Evolutionary conservation across 805 yeast genomes (phyloP).

Genomic region (Candida xiaguanensis): DNA sequence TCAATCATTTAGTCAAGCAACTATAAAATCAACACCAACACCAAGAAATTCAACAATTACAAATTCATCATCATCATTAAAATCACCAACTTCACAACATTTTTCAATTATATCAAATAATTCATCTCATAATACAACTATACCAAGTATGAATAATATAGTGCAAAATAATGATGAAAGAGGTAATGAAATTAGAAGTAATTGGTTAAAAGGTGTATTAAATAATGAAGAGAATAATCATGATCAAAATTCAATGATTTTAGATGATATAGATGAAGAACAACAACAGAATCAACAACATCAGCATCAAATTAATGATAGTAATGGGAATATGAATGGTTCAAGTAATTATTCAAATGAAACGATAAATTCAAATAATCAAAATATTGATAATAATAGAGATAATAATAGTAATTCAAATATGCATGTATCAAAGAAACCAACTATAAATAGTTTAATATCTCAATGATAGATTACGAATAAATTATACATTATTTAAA

Average conservation of each 20-base stretch:
- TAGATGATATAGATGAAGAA: slow-evolving; percentile 6
- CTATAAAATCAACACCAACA: slow-evolving; percentile 7
- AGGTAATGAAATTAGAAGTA: slow-evolving; percentile 11
- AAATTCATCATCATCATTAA: slow-evolving; percentile 2
- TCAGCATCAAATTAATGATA: background rate
- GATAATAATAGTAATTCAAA: background rate
- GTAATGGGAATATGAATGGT: background rate
- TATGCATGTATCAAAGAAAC: slow-evolving; percentile 18
- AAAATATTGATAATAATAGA: background rate
- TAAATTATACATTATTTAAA: no score
- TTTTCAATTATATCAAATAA: slow-evolving; percentile 5
- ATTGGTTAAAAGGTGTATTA: slow-evolving; percentile 28
- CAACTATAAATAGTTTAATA: slow-evolving; percentile 28
- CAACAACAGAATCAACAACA: background rate
- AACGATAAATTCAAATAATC: background rate
- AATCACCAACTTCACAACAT: slow-evolving; percentile 8
- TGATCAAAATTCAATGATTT: slow-evolving; percentile 4
- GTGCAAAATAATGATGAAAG: slow-evolving; percentile 1
- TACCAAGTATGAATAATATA: slow-evolving; percentile 8
- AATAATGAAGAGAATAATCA: slow-evolving; percentile 16
- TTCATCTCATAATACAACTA: slow-evolving; percentile 3
- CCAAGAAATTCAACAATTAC: slow-evolving; percentile 8
- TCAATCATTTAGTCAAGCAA: slow-evolving; percentile 28
- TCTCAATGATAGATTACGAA: slow-evolving; percentile 18
- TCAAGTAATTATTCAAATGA: background rate